Evolutionary conservation across 208 protist genomes (phyloP).

Genomic region (Trichomonas vaginalis): DNA sequence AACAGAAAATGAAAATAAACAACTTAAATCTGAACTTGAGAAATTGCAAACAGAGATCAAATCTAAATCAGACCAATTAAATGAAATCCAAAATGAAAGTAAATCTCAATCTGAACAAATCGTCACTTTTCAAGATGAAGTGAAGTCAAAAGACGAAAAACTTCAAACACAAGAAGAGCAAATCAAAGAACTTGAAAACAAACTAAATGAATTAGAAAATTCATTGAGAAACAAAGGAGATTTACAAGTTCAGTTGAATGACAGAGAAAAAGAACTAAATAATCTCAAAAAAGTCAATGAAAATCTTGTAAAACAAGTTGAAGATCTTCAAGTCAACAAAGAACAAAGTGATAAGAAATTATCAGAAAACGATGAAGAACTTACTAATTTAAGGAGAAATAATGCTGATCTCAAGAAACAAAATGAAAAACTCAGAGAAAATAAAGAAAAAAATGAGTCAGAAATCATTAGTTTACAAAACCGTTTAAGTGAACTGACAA

Average conservation of each 20-base stretch:
- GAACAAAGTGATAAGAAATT: no score
- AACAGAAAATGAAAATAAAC: neutral
- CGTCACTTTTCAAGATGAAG: no score
- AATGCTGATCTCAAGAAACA: neutral
- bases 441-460: neutral
- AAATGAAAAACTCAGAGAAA: neutral
- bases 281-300: neutral
- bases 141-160: no score
- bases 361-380: neutral
- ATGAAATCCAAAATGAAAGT: no score
- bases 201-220: neutral
- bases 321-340: neutral
- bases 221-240: neutral
- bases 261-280: neutral
- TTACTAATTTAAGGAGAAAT: neutral
- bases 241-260: neutral
- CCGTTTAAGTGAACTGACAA: no score
- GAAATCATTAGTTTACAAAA: no score
- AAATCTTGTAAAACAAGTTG: neutral
- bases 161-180: no score
- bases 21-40: no score
- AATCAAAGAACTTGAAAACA: neutral
- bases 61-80: no score
- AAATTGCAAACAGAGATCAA: no score
- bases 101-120: no score